Evolutionary conservation across 163 green algal genomes (phyloP).

Genomic region (Coccomyxa subellipsoidea): DNA sequence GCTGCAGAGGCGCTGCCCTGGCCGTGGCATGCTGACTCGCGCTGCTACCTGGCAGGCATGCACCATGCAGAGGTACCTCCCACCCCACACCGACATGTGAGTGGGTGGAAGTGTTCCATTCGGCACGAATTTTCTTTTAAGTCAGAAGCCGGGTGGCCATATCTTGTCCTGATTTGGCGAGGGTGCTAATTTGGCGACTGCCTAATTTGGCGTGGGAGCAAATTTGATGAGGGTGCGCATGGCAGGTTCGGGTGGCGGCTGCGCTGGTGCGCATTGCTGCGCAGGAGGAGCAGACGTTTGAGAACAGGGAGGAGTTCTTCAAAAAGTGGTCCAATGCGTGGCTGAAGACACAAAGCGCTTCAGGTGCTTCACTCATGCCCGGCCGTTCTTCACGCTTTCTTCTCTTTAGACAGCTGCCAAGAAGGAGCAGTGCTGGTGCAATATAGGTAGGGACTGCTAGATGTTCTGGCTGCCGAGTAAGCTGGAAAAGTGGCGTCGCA

Average conservation of each 20-base stretch:
- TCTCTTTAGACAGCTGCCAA: not conserved
- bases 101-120: too few relatives aligned
- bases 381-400: too few relatives aligned
- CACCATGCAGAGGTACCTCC: not conserved
- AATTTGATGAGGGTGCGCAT: not conserved
- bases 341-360: not conserved
- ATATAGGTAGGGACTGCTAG: too few relatives aligned
- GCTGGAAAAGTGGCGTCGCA: too few relatives aligned
- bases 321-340: not conserved
- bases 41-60: slow-evolving; percentile 2
- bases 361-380: not conserved
- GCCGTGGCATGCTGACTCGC: not conserved
- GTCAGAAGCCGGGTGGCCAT: too few relatives aligned
- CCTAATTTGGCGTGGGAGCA: too few relatives aligned
- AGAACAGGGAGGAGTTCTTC: not conserved
- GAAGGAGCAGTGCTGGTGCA: not conserved
- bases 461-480: too few relatives aligned
- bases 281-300: not conserved
- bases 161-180: too few relatives aligned
- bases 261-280: slow-evolving; percentile 10
- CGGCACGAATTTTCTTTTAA: too few relatives aligned
- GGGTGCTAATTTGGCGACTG: too few relatives aligned
- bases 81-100: not conserved
- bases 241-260: slow-evolving; percentile 17
- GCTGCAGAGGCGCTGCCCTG: not conserved